A percentile compares a stretch with the other conserved stretches of the same genome.
These are phyloP conservation scores for Podospora comata DNA, from an alignment of 495 filamentous ascomycete species.

Conservation along the genomic window DNA sequence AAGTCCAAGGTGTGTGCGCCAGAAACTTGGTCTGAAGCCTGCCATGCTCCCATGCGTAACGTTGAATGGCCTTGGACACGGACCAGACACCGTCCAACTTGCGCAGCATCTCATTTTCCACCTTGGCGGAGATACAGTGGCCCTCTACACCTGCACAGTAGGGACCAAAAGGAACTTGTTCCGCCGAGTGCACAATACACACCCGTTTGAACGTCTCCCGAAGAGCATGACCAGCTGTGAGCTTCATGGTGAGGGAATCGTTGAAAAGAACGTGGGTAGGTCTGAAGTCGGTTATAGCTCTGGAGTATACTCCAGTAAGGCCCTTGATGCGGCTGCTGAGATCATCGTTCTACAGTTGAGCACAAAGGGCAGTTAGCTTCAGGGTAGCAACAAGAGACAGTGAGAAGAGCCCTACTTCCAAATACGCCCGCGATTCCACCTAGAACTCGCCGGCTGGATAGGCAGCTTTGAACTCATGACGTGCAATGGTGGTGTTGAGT, in stretches of 20 bases:
- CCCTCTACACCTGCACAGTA: slow-evolving; percentile 26
- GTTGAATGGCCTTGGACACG: slow-evolving; percentile 29
- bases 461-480: slow-evolving; percentile 18
- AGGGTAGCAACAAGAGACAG: neutral
- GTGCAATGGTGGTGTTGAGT: slow-evolving; percentile 26
- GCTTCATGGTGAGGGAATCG: slow-evolving; percentile 33
- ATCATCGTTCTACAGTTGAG: slow-evolving; percentile 8
- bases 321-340: slow-evolving; percentile 18
- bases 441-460: slow-evolving; percentile 28
- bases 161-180: slow-evolving; percentile 35
- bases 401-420: slow-evolving; percentile 21
- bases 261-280: slow-evolving; percentile 37
- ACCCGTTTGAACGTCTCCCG: slow-evolving; percentile 25
- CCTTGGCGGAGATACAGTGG: slow-evolving; percentile 26
- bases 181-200: slow-evolving; percentile 33
- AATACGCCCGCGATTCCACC: slow-evolving; percentile 25
- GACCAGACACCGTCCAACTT: slow-evolving; percentile 32
- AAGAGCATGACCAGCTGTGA: slow-evolving; percentile 17
- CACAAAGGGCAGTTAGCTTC: neutral
- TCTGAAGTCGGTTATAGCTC: slow-evolving; percentile 20
- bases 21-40: slow-evolving; percentile 28
- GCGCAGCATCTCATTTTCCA: slow-evolving; percentile 26
- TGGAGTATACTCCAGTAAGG: slow-evolving; percentile 20
- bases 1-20: slow-evolving; percentile 27
- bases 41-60: slow-evolving; percentile 29